These are phyloP conservation scores for Murraya koenigii DNA, from an alignment of 345 rosid genomes.

Conservation along the genomic window DNA sequence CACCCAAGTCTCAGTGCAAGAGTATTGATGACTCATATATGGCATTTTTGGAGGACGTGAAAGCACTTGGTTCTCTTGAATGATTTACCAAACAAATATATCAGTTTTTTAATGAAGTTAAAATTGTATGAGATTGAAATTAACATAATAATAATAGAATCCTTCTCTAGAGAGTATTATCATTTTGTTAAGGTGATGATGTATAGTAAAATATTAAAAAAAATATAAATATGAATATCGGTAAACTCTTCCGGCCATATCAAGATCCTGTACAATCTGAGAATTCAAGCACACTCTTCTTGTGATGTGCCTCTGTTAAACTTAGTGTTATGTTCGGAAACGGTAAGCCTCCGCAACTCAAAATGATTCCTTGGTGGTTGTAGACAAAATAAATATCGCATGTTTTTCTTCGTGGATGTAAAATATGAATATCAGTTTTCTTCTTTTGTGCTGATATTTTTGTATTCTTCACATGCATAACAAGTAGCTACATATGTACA, in stretches of 20 bases:
- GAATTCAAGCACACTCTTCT: not conserved
- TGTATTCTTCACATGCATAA: not conserved
- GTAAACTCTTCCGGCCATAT: not conserved
- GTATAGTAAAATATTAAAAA: too few relatives aligned
- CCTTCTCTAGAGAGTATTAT: too few relatives aligned
- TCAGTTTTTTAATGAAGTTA: too few relatives aligned
- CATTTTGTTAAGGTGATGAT: too few relatives aligned
- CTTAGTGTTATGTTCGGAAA: slow-evolving; percentile 24
- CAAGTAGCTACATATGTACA: too few relatives aligned
- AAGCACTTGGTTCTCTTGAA: slow-evolving; percentile 97
- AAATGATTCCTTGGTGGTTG: not conserved
- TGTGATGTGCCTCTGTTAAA: slow-evolving; percentile 7
- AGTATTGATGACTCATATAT: slow-evolving; percentile 87
- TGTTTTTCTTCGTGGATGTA: too few relatives aligned
- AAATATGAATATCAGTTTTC: not conserved
- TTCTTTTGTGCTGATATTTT: not conserved
- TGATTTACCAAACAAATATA: too few relatives aligned
- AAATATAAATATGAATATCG: too few relatives aligned
- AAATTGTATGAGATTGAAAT: too few relatives aligned
- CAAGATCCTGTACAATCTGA: not conserved
- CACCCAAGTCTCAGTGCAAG: slow-evolving; percentile 63
- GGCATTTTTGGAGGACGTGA: slow-evolving; percentile 96
- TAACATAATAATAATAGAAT: too few relatives aligned
- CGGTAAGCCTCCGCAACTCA: slow-evolving; percentile 2
- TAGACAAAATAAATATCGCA: too few relatives aligned